These are phyloP conservation scores for Fonsecaea multimorphosa DNA, from an alignment of 2,329 filamentous ascomycete genomes.

Conservation along the genomic window DNA sequence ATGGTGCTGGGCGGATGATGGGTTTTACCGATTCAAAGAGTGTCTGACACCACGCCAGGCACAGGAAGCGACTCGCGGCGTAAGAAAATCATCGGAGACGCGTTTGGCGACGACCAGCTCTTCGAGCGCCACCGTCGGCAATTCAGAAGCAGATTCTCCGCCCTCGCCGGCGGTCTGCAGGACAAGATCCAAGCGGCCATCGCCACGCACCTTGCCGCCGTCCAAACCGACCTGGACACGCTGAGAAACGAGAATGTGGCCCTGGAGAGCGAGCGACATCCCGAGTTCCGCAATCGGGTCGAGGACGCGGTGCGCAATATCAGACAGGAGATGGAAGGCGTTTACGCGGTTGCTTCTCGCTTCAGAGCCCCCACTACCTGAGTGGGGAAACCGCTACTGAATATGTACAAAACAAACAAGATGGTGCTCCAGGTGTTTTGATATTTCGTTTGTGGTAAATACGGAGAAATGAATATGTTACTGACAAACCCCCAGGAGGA, in stretches of 20 bases:
- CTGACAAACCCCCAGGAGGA: neutral
- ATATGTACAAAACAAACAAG: neutral
- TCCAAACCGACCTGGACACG: conserved; percentile 17
- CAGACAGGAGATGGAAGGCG: conserved; percentile 5
- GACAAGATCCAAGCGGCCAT: conserved; percentile 5
- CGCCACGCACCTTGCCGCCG: conserved; percentile 7
- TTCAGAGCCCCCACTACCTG: neutral
- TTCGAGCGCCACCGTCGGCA: neutral
- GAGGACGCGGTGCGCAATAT: conserved; percentile 2
- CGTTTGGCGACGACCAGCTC: conserved; percentile 11
- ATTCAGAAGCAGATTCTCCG: conserved; percentile 9
- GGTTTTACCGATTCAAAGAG: neutral
- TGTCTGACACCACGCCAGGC: neutral
- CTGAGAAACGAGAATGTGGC: conserved; percentile 19
- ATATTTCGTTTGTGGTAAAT: too few species aligned
- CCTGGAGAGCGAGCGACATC: conserved; percentile 20
- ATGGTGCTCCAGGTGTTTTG: neutral
- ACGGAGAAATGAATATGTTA: neutral
- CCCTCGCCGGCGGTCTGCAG: conserved; percentile 4
- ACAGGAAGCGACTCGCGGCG: conserved; percentile 14
- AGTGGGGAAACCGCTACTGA: neutral
- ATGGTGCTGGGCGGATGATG: neutral
- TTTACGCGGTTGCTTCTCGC: neutral
- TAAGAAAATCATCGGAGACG: conserved; percentile 7
- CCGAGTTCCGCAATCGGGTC: conserved; percentile 7